Percentiles rank a stretch among this genome's conserved stretches.
Conservation (phyloP, 1,139 yeast genomes). For the Suhomyces kunorum region DNA sequence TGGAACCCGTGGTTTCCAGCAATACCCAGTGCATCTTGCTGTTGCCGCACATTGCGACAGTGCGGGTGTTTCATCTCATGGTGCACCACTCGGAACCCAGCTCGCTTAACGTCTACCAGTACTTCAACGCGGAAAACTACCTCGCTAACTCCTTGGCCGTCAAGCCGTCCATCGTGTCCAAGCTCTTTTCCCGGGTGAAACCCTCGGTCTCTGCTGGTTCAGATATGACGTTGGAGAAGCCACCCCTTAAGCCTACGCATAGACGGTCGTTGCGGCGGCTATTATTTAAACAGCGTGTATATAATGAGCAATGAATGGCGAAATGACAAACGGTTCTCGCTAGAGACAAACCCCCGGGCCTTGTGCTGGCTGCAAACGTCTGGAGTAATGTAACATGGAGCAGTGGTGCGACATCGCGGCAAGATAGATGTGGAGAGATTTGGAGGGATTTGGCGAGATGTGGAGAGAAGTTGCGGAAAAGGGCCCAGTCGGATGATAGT, state of each 20-base stretch:
- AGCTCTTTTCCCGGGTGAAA: conserved; percentile 3
- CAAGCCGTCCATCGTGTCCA: conserved; percentile 8
- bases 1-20: not conserved
- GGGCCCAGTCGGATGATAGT: too few relatives aligned
- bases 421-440: too few relatives aligned
- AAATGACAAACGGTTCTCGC: too few relatives aligned
- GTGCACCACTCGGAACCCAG: conserved; percentile 1
- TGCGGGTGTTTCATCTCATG: conserved; percentile 15
- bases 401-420: not conserved
- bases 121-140: conserved; percentile 19
- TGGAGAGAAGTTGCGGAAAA: too few relatives aligned
- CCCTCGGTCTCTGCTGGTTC: conserved; percentile 6
- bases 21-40: conserved; percentile 10
- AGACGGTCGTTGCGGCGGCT: conserved; percentile 7
- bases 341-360: too few relatives aligned
- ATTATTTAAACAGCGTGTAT: conserved; percentile 3
- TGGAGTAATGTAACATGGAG: not conserved
- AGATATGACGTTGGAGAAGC: conserved; percentile 2
- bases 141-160: conserved; percentile 9
- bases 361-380: not conserved
- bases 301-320: not conserved
- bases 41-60: conserved; percentile 10
- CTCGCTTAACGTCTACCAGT: conserved; percentile 15
- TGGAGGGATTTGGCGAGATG: too few relatives aligned
- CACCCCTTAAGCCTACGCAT: not conserved